Percentiles rank a stretch among this genome's conserved stretches.
phyloP scores from a whole-genome alignment of 192 early-diverging fungal genomes.

The Lobulomyces angularis region DNA sequence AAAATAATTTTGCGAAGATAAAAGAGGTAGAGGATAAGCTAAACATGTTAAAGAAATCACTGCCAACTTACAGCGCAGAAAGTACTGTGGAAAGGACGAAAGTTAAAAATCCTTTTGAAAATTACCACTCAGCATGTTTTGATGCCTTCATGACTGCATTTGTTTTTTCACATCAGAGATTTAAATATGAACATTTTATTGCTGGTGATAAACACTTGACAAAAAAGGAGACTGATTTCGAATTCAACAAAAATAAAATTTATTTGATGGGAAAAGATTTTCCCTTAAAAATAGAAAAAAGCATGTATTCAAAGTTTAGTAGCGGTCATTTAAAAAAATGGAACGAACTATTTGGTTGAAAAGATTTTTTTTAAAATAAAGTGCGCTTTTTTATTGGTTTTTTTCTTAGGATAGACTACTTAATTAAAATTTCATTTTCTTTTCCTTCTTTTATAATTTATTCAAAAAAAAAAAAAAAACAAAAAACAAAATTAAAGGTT shows the following conservation, averaged over 20 bases:
- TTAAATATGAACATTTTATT: slow-evolving; percentile 2
- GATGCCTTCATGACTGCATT: slow-evolving; percentile 97
- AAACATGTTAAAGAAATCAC: no score
- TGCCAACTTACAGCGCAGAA: not conserved
- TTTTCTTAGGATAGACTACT: no score
- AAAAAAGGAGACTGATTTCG: not conserved
- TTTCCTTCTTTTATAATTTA: no score
- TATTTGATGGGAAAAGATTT: slow-evolving; percentile 74
- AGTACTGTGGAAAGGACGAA: not conserved
- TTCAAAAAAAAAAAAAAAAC: no score
- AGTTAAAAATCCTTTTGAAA: slow-evolving; percentile 21
- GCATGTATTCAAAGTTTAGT: slow-evolving; percentile 47
- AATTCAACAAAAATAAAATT: slow-evolving; percentile 54
- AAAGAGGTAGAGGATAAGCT: no score
- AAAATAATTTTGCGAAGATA: no score
- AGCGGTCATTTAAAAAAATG: slow-evolving; percentile 11
- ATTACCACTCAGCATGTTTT: slow-evolving; percentile 81
- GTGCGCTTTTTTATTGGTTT: no score
- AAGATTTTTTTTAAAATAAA: no score
- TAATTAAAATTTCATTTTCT: no score
- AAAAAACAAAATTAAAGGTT: no score
- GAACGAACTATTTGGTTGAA: no score
- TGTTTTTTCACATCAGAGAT: slow-evolving; percentile 56
- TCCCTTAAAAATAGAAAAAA: slow-evolving; percentile 53
- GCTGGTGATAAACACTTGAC: slow-evolving; percentile 14